phyloP scores from a whole-genome alignment of 495 filamentous ascomycete species.

The Neurospora sp. region DNA sequence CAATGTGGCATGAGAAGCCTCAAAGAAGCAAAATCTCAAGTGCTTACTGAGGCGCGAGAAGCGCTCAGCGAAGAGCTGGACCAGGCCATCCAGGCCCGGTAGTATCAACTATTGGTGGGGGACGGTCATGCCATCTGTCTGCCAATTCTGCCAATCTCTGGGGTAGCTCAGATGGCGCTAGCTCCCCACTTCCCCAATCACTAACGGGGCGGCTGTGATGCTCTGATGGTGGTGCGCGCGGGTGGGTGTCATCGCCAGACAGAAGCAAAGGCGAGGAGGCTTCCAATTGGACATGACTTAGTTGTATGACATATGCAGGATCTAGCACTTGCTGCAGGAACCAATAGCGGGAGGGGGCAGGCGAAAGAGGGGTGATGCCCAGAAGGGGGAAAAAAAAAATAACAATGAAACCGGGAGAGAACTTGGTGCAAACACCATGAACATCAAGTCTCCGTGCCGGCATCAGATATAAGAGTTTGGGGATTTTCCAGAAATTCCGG shows the following conservation, averaged over 20 bases:
- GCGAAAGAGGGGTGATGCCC: background rate
- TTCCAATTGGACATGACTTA: slow-evolving; percentile 14
- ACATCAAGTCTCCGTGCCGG: background rate
- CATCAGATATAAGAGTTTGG: background rate
- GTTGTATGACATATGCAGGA: slow-evolving; percentile 19
- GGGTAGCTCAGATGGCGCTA: background rate
- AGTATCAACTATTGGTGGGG: background rate
- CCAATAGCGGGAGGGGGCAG: slow-evolving; percentile 11
- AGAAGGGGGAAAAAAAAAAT: background rate
- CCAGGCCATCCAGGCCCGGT: background rate
- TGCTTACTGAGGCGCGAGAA: background rate
- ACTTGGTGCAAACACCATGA: background rate
- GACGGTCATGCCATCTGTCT: background rate
- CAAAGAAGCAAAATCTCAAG: background rate
- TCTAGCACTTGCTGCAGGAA: slow-evolving; percentile 11
- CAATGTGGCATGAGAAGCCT: background rate
- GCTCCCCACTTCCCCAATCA: background rate
- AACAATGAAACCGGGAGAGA: background rate
- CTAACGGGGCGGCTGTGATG: background rate
- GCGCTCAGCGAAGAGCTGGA: background rate
- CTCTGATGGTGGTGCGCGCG: background rate
- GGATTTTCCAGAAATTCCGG: background rate
- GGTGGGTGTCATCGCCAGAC: slow-evolving; percentile 5
- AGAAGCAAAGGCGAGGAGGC: slow-evolving; percentile 2
- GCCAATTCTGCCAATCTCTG: background rate